phyloP scores from a whole-genome alignment of 495 filamentous ascomycete genomes.

The Acidiella bohemica region DNA sequence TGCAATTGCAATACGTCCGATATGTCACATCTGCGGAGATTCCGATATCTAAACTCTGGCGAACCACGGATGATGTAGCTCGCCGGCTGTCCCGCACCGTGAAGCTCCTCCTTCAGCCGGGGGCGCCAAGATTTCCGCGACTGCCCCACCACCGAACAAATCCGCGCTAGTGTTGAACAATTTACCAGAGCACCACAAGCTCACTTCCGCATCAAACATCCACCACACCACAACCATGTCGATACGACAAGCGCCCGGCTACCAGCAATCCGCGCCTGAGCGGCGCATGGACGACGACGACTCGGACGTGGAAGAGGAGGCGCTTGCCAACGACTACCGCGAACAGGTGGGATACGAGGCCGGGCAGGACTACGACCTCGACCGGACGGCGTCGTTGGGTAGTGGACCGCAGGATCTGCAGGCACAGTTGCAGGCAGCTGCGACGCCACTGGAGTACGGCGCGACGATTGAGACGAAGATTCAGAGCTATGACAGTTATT shows the following conservation, averaged over 20 bases:
- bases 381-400: conserved; percentile 36
- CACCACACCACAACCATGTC: conserved; percentile 26
- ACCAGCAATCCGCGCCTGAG: conserved; percentile 24
- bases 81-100: no score
- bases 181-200: background rate
- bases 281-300: conserved; percentile 57
- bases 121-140: conserved; percentile 5
- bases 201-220: background rate
- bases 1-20: no score
- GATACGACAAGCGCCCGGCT: conserved; percentile 28
- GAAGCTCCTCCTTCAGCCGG: no score
- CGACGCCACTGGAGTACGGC: conserved; percentile 87
- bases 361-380: conserved; percentile 58
- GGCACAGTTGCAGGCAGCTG: conserved; percentile 73
- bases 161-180: no score
- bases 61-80: no score
- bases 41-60: no score
- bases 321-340: conserved; percentile 81
- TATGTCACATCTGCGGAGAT: no score
- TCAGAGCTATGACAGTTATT: conserved; percentile 97
- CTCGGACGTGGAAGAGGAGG: conserved; percentile 88
- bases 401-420: conserved; percentile 60
- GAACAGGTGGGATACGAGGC: conserved; percentile 89
- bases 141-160: no score
- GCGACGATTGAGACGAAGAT: conserved; percentile 92